A percentile compares a stretch with the other conserved stretches of the same genome.
phyloP scores from a whole-genome alignment of 1,139 yeast species.

The Nakaseomyces kungkrabaensis region DNA sequence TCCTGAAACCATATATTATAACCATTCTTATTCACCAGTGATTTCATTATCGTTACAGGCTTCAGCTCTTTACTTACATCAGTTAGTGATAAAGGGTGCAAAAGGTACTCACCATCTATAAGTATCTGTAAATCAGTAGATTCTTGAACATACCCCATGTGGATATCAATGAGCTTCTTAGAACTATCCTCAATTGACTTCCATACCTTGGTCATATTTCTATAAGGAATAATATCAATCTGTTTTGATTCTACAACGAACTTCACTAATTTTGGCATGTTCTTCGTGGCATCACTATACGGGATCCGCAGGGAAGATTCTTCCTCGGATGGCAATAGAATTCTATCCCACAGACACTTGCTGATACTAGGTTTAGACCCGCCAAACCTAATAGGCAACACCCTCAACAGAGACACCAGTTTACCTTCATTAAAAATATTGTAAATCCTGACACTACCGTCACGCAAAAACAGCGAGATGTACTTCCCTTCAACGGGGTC shows the following conservation, averaged over 20 bases:
- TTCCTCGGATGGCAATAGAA: constrained; percentile 1
- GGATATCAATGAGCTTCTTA: constrained; percentile 8
- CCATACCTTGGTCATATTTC: constrained; percentile 1
- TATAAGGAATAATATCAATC: constrained; percentile 10
- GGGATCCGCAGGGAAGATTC: neutral
- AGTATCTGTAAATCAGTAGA: constrained; percentile 7
- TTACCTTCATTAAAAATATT: constrained; percentile 22
- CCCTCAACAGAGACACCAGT: constrained; percentile 16
- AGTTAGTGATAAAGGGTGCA: neutral
- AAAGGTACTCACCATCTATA: constrained; percentile 11
- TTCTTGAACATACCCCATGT: constrained; percentile 7
- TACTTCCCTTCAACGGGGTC: constrained; percentile 17
- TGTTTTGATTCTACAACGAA: constrained; percentile 14
- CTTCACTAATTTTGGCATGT: constrained; percentile 17
- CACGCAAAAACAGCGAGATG: constrained; percentile 17
- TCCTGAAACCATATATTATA: neutral
- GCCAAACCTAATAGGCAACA: constrained; percentile 4
- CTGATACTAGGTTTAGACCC: neutral
- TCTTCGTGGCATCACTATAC: constrained; percentile 9
- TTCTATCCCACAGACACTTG: constrained; percentile 16
- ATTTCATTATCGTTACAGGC: neutral
- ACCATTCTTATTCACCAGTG: too few relatives aligned
- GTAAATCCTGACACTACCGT: constrained; percentile 21
- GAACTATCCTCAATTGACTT: constrained; percentile 1
- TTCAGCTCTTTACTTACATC: neutral